Percentiles rank a stretch among this genome's conserved stretches.
Conservation (phyloP, 2,329 filamentous ascomycete species). For the Tolypocladium ophioglossoides region DNA sequence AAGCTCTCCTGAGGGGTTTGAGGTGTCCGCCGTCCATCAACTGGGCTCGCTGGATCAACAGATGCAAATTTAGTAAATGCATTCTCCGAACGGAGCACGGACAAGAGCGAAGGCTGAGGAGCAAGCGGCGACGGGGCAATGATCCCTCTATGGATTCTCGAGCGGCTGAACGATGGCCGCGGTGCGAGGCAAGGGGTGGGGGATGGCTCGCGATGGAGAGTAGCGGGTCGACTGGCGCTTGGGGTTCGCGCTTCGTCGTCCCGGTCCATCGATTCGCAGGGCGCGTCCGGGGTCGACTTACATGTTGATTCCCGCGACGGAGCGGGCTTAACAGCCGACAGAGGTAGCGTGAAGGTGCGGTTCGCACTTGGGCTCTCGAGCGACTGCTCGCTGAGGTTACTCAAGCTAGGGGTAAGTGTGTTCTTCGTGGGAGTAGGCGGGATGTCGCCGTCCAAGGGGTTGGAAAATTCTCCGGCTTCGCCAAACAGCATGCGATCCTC, state of each 20-base stretch:
- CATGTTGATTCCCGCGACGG: slow-evolving; percentile 28
- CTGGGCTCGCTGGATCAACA: slow-evolving; percentile 49
- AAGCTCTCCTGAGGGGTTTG: slow-evolving; percentile 70
- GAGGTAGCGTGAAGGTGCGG: slow-evolving; percentile 28
- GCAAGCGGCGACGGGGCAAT: slow-evolving; percentile 23
- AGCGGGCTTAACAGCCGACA: slow-evolving; percentile 28
- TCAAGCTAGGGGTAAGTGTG: slow-evolving; percentile 31
- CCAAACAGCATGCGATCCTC: slow-evolving; percentile 51
- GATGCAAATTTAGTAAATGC: slow-evolving; percentile 39
- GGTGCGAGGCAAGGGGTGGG: slow-evolving; percentile 20
- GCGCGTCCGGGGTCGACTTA: slow-evolving; percentile 28
- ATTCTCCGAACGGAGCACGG: slow-evolving; percentile 20
- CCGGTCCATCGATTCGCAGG: slow-evolving; percentile 4
- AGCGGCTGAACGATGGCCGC: slow-evolving; percentile 26
- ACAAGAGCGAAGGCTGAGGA: slow-evolving; percentile 15
- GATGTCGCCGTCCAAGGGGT: slow-evolving; percentile 44
- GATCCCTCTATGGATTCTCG: slow-evolving; percentile 18
- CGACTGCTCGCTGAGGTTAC: slow-evolving; percentile 25
- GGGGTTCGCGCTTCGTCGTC: slow-evolving; percentile 7
- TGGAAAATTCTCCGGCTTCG: slow-evolving; percentile 16
- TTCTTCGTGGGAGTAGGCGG: slow-evolving; percentile 94
- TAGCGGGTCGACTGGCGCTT: slow-evolving; percentile 12
- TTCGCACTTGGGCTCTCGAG: slow-evolving; percentile 38
- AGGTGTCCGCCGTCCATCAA: slow-evolving; percentile 52
- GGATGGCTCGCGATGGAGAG: slow-evolving; percentile 20